These are phyloP conservation scores for Gonapodya sp. DNA, from an alignment of 192 early-diverging fungal genomes.

Conservation along the genomic window DNA sequence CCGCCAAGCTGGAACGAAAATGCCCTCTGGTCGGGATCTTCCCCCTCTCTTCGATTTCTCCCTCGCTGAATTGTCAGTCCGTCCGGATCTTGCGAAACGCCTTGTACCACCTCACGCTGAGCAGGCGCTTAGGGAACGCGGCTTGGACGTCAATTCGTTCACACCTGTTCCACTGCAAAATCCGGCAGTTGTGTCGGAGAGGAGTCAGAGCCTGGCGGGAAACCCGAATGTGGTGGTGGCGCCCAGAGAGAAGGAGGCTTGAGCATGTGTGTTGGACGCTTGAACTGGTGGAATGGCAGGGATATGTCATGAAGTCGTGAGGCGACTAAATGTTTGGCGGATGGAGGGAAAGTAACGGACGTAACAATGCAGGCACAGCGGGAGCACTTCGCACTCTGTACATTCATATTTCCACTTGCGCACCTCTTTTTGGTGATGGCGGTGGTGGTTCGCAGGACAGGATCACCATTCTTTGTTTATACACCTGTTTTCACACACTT, in stretches of 20 bases:
- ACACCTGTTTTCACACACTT: neutral
- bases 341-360: no score
- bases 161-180: neutral
- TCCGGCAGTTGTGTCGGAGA: neutral
- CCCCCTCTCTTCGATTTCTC: slow-evolving; percentile 91
- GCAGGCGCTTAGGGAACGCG: slow-evolving; percentile 45
- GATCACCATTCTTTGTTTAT: neutral
- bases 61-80: slow-evolving; percentile 71
- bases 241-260: neutral
- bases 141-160: slow-evolving; percentile 39
- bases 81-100: slow-evolving; percentile 63
- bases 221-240: slow-evolving; percentile 10
- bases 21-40: slow-evolving; percentile 73
- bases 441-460: neutral
- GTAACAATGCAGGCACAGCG: no score
- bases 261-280: no score
- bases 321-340: neutral
- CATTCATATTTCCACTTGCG: neutral
- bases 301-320: neutral
- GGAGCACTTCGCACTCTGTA: no score
- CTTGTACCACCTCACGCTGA: slow-evolving; percentile 78
- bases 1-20: slow-evolving; percentile 67
- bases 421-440: neutral
- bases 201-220: neutral
- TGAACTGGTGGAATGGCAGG: no score